Percentiles rank a stretch among this genome's conserved stretches.
Evolutionary conservation across 2,329 filamentous ascomycete genomes (phyloP).

Genomic region (Aspergillus sp.): DNA sequence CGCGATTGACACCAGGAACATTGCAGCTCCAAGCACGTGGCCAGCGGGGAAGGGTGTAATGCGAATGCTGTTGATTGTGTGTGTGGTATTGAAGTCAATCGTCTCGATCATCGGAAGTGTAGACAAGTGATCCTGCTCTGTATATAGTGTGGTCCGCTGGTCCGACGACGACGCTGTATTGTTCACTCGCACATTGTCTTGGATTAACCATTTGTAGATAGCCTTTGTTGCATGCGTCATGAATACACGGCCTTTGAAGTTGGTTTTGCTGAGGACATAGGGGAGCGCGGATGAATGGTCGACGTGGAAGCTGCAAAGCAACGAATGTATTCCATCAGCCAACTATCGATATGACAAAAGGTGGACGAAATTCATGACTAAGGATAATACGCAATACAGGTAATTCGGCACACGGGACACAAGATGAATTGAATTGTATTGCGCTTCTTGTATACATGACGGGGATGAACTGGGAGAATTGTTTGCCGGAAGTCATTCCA

Average conservation of each 20-base stretch:
- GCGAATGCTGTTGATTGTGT: slow-evolving; percentile 93
- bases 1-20: slow-evolving; percentile 97
- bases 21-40: slow-evolving; percentile 96
- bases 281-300: slow-evolving; percentile 98
- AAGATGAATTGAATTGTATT: slow-evolving; percentile 36
- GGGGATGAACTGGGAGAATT: slow-evolving; percentile 8
- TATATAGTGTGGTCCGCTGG: slow-evolving; percentile 75
- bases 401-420: slow-evolving; percentile 24
- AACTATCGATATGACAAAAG: slow-evolving; percentile 12
- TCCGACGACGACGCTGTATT: slow-evolving; percentile 68
- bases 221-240: slow-evolving; percentile 99
- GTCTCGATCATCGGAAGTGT: slow-evolving; percentile 95
- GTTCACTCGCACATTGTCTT: slow-evolving; percentile 90
- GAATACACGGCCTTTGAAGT: slow-evolving; percentile 94
- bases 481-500: slow-evolving; percentile 14
- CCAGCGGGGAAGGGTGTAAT: slow-evolving; percentile 97
- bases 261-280: slow-evolving; percentile 96
- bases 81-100: slow-evolving; percentile 97
- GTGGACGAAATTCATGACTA: slow-evolving; percentile 15
- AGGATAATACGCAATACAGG: slow-evolving; percentile 23
- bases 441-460: slow-evolving; percentile 43
- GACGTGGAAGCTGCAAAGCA: slow-evolving; percentile 86
- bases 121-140: slow-evolving; percentile 90
- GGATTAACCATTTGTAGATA: slow-evolving; percentile 99
- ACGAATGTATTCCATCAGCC: slow-evolving; percentile 33